A percentile compares a stretch with the other conserved stretches of the same genome.
Conservation (phyloP, 176 grass and related monocot genomes). For the Oryza longistaminata region DNA sequence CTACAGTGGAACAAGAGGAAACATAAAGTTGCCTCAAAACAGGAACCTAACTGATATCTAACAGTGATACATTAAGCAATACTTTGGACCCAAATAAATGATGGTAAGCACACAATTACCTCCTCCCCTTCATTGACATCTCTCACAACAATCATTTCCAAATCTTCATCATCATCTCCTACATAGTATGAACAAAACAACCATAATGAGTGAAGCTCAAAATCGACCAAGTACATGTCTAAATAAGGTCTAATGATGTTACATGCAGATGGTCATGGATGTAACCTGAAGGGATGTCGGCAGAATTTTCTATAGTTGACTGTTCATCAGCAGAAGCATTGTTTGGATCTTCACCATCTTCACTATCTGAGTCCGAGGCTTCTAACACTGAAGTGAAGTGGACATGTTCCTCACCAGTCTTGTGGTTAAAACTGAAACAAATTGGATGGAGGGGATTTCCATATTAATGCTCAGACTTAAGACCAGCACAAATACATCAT, state of each 20-base stretch:
- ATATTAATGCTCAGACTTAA: neutral
- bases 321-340: slow-evolving; percentile 48
- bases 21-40: neutral
- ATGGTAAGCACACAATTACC: slow-evolving; percentile 51
- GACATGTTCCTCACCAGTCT: slow-evolving; percentile 82
- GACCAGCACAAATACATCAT: neutral
- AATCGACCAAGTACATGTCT: neutral
- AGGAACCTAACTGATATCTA: neutral
- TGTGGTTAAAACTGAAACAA: slow-evolving; percentile 87
- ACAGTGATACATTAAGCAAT: neutral
- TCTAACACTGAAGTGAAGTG: slow-evolving; percentile 61
- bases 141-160: slow-evolving; percentile 91
- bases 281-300: slow-evolving; percentile 58
- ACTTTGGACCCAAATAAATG: slow-evolving; percentile 28
- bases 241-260: neutral
- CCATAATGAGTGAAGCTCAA: slow-evolving; percentile 5
- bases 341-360: slow-evolving; percentile 38
- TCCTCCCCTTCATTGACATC: slow-evolving; percentile 67
- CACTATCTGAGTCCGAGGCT: slow-evolving; percentile 47
- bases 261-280: neutral
- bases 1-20: slow-evolving; percentile 36
- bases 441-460: neutral
- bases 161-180: slow-evolving; percentile 44
- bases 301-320: slow-evolving; percentile 46
- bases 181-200: slow-evolving; percentile 32